Evolutionary conservation across 805 yeast genomes (phyloP).

Genomic region (Wickerhamomyces rabaulensis): DNA sequence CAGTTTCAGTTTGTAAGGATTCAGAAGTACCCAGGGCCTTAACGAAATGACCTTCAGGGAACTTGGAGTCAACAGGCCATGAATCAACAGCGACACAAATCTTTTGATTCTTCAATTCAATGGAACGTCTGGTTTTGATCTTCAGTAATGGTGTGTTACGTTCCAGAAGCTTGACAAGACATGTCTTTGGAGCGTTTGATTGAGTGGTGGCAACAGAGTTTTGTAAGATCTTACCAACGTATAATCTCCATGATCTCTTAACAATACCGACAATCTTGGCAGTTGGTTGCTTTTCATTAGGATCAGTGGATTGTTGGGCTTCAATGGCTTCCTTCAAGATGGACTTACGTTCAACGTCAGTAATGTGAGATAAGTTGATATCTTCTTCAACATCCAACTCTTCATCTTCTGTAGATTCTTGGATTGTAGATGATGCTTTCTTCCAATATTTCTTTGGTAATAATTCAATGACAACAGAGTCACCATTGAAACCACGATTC

Average conservation of each 20-base stretch:
- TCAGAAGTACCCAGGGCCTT: slow-evolving; percentile 87
- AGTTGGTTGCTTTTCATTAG: slow-evolving; percentile 74
- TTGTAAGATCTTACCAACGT: slow-evolving; percentile 89
- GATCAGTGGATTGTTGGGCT: slow-evolving; percentile 44
- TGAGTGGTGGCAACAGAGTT: slow-evolving; percentile 56
- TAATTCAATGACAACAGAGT: slow-evolving; percentile 84
- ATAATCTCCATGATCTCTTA: slow-evolving; percentile 91
- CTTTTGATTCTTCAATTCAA: slow-evolving; percentile 79
- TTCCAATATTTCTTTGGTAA: slow-evolving; percentile 86
- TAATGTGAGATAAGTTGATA: slow-evolving; percentile 25
- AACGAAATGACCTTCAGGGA: slow-evolving; percentile 94
- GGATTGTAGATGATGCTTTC: slow-evolving; percentile 70
- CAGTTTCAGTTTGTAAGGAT: slow-evolving; percentile 92
- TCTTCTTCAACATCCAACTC: slow-evolving; percentile 37
- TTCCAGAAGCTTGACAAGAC: slow-evolving; percentile 87
- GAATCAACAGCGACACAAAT: slow-evolving; percentile 89
- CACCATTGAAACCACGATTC: slow-evolving; percentile 91
- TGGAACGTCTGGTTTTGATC: slow-evolving; percentile 82
- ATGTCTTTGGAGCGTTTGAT: slow-evolving; percentile 67
- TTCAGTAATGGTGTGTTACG: slow-evolving; percentile 80
- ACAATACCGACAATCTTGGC: slow-evolving; percentile 85
- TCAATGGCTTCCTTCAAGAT: slow-evolving; percentile 72
- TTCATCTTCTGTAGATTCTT: slow-evolving; percentile 51
- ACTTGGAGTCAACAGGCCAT: slow-evolving; percentile 81
- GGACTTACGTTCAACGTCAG: slow-evolving; percentile 66